Conservation (phyloP, 2,329 filamentous ascomycete species). For the Dothidotthia symphoricarpi region DNA sequence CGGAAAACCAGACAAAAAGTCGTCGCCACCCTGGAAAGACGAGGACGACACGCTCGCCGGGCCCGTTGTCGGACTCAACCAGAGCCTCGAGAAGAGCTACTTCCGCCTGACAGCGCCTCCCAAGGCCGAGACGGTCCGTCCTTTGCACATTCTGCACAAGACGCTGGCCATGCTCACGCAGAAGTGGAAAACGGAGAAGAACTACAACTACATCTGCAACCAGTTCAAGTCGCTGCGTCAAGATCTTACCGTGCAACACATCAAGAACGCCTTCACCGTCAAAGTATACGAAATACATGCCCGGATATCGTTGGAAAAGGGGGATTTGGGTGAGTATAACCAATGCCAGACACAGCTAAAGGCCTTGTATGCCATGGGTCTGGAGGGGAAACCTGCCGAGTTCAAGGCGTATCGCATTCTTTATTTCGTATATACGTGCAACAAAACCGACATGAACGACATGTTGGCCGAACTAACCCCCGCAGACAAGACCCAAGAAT, state of each 20-base stretch:
- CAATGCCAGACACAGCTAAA: slow-evolving; percentile 98
- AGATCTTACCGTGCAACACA: slow-evolving; percentile 95
- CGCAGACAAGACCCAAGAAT: slow-evolving; percentile 92
- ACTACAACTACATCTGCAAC: slow-evolving; percentile 97
- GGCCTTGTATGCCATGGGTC: slow-evolving; percentile 80
- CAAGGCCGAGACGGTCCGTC: slow-evolving; percentile 83
- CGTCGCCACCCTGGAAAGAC: slow-evolving; percentile 53
- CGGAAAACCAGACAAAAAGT: slow-evolving; percentile 53
- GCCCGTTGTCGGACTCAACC: slow-evolving; percentile 82
- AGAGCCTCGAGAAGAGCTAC: slow-evolving; percentile 87
- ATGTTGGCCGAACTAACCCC: slow-evolving; percentile 97
- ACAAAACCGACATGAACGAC: slow-evolving; percentile 97
- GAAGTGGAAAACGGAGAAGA: slow-evolving; percentile 91
- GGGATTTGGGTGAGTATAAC: slow-evolving; percentile 99
- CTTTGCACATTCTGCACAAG: slow-evolving; percentile 73
- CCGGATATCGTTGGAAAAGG: slow-evolving; percentile 94
- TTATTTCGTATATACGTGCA: slow-evolving; percentile 99
- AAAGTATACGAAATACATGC: slow-evolving; percentile 97
- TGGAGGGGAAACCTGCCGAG: slow-evolving; percentile 87
- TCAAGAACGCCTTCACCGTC: slow-evolving; percentile 95
- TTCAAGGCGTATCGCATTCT: slow-evolving; percentile 99
- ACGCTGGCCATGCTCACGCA: slow-evolving; percentile 85
- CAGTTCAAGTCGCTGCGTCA: slow-evolving; percentile 99
- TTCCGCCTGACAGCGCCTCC: slow-evolving; percentile 90
- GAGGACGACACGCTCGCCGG: slow-evolving; percentile 52